Evolutionary conservation across 805 yeast genomes (phyloP), one percentile per base, ranked within the genome.

Genomic region (Cyberlindnera maritima): DNA sequence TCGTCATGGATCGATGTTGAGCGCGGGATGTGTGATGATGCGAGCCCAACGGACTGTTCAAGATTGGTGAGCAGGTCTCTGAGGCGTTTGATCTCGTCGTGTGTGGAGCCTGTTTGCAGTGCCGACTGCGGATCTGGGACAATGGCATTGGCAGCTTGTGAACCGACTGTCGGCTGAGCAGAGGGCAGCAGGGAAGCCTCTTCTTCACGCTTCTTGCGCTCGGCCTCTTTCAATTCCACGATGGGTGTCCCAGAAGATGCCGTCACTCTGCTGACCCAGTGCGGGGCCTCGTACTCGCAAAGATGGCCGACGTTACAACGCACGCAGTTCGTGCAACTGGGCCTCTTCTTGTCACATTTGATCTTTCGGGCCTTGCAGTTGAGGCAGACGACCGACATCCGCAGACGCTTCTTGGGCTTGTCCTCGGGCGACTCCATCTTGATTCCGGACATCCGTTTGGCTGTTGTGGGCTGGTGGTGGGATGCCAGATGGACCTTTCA

Each of bases 341-440:
- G 79, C 15, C 62, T 59, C 8, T 59, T 57, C 50, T 66, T 66
- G 48, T 75, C 78, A 60, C 79, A 75, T 47, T 63, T 65, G 48
- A 68, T 67, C 55, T 69, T 70, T 21, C 72, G 56, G 19, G 67
- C 59, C 40, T 65, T 66, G 53, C 75, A 70, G n/a, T 61, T 61
- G 18, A 56, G 54, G 49, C 74, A 69, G 5, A 66, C 76, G 3
- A 74, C 60, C 2, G 64, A 60, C 47, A 68, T 60, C 15, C 76
- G 59, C 39, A 69, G 71, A 20, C 70, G 46, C 51, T 60, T 59
- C 53, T 57, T 59, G 12, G 61, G 58, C 36, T 39, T 47, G 15
- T 46, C 48, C 17, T 17, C 33, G 4, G 29, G 29, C 6, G 28
- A n/a, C 7, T 26, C n/a, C 4, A 8, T 25, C 33, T 37, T 17